Percentiles rank a stretch among this genome's conserved stretches.
Conservation (phyloP, 139 green algal species). For the Chlorella sp. region DNA sequence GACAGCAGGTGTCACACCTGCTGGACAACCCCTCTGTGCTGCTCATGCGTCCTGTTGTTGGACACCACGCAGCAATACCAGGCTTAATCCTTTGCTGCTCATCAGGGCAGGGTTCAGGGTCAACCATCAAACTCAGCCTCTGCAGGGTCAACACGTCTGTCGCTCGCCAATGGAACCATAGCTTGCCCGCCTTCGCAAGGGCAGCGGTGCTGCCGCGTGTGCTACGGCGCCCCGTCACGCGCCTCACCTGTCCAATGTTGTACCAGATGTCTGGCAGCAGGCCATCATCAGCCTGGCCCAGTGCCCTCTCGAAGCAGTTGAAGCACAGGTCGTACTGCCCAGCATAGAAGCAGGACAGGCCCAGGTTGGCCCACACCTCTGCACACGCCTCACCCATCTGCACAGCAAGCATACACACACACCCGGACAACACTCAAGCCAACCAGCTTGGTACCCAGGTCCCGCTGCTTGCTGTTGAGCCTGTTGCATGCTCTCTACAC, state of each 20-base stretch:
- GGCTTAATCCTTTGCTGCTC: neutral
- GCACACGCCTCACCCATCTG: constrained; percentile 67
- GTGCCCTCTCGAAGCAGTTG: constrained; percentile 60
- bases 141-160: too few species aligned
- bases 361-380: constrained; percentile 79
- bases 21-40: too few species aligned
- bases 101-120: neutral
- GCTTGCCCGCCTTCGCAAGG: neutral
- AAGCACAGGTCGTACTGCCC: constrained; percentile 74
- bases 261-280: constrained; percentile 62
- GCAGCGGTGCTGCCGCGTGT: neutral
- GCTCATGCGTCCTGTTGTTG: too few species aligned
- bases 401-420: constrained; percentile 39
- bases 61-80: too few species aligned
- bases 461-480: too few species aligned
- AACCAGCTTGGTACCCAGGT: too few species aligned
- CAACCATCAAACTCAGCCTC: too few species aligned
- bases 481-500: too few species aligned
- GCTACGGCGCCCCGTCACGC: too few species aligned
- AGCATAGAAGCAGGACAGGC: constrained; percentile 77
- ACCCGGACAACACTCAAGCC: neutral
- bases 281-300: constrained; percentile 45
- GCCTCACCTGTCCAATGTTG: constrained; percentile 53
- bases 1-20: too few species aligned
- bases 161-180: neutral